Conservation (phyloP, 1,139 yeast species). For the Lodderomyces theae region DNA sequence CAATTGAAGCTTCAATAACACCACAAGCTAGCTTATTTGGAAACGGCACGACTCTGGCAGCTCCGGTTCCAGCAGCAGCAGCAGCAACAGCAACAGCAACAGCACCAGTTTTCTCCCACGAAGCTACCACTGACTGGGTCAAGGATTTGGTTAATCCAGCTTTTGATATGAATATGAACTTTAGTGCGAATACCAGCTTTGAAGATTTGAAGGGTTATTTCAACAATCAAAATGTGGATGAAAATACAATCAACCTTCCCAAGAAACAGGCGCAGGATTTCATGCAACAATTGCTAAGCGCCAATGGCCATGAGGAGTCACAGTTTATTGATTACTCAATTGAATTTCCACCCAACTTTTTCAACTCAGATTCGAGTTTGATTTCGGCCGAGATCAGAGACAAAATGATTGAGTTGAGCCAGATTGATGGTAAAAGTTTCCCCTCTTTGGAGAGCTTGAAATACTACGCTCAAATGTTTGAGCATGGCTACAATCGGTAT, state of each 20-base stretch:
- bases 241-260: conserved; percentile 8
- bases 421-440: conserved; percentile 52
- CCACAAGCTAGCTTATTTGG: conserved; percentile 1
- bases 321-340: conserved; percentile 11
- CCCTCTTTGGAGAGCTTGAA: conserved; percentile 76
- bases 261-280: conserved; percentile 11
- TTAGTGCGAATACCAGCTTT: conserved; percentile 12
- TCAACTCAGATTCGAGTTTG: conserved; percentile 16
- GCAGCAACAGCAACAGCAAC: no score
- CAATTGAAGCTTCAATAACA: conserved; percentile 7
- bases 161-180: conserved; percentile 32
- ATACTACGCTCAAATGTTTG: conserved; percentile 67
- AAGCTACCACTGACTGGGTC: conserved; percentile 64
- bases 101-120: no score
- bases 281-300: conserved; percentile 9
- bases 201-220: conserved; percentile 15
- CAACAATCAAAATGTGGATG: not conserved
- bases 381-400: conserved; percentile 53
- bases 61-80: no score
- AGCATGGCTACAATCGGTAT: conserved; percentile 71
- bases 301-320: conserved; percentile 2
- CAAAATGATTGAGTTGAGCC: conserved; percentile 52
- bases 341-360: conserved; percentile 13
- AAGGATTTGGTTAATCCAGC: conserved; percentile 65
- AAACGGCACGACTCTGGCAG: no score